These are phyloP conservation scores for Solanum virginianum DNA, from an alignment of 257 asterid genomes.

Conservation along the genomic window DNA sequence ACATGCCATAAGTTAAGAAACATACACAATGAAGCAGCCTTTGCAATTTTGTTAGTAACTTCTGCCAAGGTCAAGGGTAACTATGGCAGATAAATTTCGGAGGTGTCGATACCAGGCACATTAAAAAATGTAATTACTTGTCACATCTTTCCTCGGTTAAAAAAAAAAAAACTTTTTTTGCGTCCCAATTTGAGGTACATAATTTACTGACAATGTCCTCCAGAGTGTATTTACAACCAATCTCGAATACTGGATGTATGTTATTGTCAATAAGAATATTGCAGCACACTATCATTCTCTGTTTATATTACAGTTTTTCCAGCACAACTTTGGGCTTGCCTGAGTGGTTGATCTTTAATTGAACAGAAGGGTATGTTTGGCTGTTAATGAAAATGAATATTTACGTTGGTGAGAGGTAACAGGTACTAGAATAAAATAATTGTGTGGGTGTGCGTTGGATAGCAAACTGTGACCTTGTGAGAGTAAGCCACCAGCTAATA, in stretches of 20 bases:
- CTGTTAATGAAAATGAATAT: not conserved
- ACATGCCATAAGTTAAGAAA: slow-evolving; percentile 33
- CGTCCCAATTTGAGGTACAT: slow-evolving; percentile 7
- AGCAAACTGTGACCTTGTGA: not conserved
- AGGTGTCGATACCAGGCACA: not conserved
- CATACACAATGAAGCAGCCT: slow-evolving; percentile 5
- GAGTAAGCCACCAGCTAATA: not conserved
- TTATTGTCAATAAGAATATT: not conserved
- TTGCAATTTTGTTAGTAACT: slow-evolving; percentile 42
- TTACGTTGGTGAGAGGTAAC: not conserved
- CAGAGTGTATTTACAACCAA: not conserved
- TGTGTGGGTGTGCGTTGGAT: no score
- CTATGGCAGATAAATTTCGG: not conserved
- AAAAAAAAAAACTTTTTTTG: not conserved
- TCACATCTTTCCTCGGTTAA: not conserved
- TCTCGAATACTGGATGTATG: not conserved
- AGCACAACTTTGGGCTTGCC: not conserved
- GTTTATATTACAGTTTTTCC: not conserved
- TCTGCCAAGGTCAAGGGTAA: slow-evolving; percentile 16
- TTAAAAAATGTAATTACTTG: slow-evolving; percentile 26
- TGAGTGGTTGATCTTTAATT: not conserved
- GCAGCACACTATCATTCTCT: not conserved
- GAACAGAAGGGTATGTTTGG: not conserved
- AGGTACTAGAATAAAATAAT: no score
- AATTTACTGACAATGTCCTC: not conserved